These are phyloP conservation scores for Picochlorum sp. DNA, from an alignment of 139 green algal species.

Conservation along the genomic window DNA sequence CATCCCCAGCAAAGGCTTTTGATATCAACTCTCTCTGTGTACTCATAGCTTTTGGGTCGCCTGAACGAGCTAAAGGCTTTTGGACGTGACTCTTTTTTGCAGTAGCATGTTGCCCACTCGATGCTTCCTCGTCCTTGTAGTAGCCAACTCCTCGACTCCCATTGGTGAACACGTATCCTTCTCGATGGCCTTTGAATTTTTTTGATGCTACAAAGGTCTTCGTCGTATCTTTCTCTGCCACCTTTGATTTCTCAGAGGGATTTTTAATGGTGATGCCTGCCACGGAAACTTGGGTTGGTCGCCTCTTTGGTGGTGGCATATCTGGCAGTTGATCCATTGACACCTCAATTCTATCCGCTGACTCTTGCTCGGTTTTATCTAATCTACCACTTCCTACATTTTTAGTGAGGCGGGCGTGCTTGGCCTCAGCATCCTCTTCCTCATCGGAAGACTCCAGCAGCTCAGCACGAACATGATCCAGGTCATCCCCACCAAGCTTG, in stretches of 20 bases:
- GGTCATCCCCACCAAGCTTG: neutral
- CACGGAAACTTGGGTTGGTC: neutral
- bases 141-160: conserved; percentile 58
- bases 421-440: conserved; percentile 47
- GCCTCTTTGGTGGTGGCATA: neutral
- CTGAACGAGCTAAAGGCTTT: neutral
- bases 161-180: conserved; percentile 52
- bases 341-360: no score
- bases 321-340: neutral
- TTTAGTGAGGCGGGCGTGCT: conserved; percentile 13
- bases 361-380: neutral
- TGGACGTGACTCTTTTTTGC: conserved; percentile 6
- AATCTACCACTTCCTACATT: neutral
- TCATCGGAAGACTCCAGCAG: conserved; percentile 29
- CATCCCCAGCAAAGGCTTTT: conserved; percentile 79
- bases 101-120: neutral
- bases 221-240: neutral
- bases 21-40: conserved; percentile 47
- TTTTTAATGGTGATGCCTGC: neutral
- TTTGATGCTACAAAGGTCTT: conserved; percentile 23
- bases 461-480: conserved; percentile 49
- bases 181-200: conserved; percentile 36
- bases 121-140: conserved; percentile 38
- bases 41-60: conserved; percentile 4
- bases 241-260: neutral